Evolutionary conservation across 805 yeast genomes (phyloP).

Genomic region (Naumovozyma castellii): DNA sequence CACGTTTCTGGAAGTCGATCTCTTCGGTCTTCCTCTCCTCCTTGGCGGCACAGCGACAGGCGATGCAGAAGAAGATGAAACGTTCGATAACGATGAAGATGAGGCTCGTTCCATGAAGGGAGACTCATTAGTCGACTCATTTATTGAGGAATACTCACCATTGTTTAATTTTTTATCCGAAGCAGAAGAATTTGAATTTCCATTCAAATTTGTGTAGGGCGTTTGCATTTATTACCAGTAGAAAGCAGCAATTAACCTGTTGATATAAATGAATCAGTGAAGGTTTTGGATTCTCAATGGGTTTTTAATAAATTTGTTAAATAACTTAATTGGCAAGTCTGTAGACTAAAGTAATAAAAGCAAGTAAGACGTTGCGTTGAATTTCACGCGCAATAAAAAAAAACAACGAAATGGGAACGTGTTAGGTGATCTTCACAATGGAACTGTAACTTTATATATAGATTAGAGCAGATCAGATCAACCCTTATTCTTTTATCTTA

Average conservation of each 20-base stretch:
- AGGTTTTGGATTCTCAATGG: too few species aligned
- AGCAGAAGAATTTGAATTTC: background rate
- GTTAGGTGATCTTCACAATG: background rate
- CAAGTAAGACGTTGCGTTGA: background rate
- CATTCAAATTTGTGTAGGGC: background rate
- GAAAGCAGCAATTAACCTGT: too few species aligned
- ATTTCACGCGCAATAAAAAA: background rate
- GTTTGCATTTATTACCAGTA: background rate
- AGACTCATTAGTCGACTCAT: background rate
- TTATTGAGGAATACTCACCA: constrained; percentile 1
- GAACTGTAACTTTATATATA: too few species aligned
- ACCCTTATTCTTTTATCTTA: too few species aligned
- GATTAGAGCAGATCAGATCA: too few species aligned
- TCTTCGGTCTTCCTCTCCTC: constrained; percentile 20
- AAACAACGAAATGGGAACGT: background rate
- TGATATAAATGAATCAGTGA: too few species aligned
- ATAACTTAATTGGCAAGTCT: too few species aligned
- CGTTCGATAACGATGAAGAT: background rate
- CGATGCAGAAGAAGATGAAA: constrained; percentile 2
- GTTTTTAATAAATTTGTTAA: too few species aligned
- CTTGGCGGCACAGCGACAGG: constrained; percentile 3
- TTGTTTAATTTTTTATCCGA: constrained; percentile 1
- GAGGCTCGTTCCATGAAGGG: background rate
- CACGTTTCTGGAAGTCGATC: constrained; percentile 24
- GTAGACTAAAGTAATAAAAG: too few species aligned